Conservation (phyloP, 2,329 filamentous ascomycete species). For the Scytalidium sp. region DNA sequence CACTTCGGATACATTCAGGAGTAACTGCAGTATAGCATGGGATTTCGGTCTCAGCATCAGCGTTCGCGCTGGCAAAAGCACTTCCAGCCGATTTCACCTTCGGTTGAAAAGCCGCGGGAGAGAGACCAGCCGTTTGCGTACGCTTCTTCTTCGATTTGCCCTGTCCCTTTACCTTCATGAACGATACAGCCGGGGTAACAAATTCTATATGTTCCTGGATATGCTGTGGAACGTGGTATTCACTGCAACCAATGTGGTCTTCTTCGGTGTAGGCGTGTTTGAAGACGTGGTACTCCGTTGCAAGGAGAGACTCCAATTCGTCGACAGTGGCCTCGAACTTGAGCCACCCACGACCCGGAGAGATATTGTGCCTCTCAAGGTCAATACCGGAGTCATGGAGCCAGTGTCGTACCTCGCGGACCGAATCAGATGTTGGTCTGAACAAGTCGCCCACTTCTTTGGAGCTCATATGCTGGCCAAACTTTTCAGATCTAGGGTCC, state of each 20-base stretch:
- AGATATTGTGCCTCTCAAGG: slow-evolving; percentile 23
- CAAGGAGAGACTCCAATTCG: slow-evolving; percentile 27
- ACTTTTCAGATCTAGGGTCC: slow-evolving; percentile 26
- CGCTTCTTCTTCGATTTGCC: slow-evolving; percentile 6
- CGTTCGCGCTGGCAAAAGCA: no score
- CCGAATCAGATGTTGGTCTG: slow-evolving; percentile 24
- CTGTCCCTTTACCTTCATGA: slow-evolving; percentile 8
- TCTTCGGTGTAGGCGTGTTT: slow-evolving; percentile 49
- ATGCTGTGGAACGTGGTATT: slow-evolving; percentile 45
- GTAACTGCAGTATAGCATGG: slow-evolving; percentile 5
- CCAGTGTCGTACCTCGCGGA: slow-evolving; percentile 26
- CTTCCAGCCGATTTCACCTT: neutral
- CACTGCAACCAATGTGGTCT: slow-evolving; percentile 15
- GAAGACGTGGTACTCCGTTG: slow-evolving; percentile 21
- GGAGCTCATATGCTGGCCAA: slow-evolving; percentile 26
- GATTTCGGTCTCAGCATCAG: neutral
- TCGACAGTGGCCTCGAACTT: slow-evolving; percentile 26
- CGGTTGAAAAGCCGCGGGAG: neutral
- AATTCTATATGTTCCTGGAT: slow-evolving; percentile 50
- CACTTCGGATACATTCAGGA: slow-evolving; percentile 3
- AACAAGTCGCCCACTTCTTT: slow-evolving; percentile 31
- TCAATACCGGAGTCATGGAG: slow-evolving; percentile 25
- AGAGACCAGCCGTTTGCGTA: neutral
- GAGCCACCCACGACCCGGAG: slow-evolving; percentile 28
- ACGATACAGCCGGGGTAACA: slow-evolving; percentile 40